phyloP scores from a whole-genome alignment of 2,329 filamentous ascomycete species.

The Dactylella cylindrospora region DNA sequence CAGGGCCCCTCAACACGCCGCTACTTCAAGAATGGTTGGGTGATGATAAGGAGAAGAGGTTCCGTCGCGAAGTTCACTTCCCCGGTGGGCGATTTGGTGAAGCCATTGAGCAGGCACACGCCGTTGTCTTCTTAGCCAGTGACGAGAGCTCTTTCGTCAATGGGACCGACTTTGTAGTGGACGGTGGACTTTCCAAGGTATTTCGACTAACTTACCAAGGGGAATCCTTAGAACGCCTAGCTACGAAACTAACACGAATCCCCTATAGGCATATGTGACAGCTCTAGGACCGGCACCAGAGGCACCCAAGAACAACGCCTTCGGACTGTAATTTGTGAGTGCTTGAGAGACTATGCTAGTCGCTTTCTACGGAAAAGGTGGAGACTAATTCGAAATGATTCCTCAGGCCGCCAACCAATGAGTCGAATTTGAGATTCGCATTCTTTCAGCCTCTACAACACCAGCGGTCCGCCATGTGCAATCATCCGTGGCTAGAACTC shows the following conservation, averaged over 20 bases:
- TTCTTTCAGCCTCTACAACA: no score
- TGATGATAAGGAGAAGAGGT: constrained; percentile 77
- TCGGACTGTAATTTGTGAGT: constrained; percentile 27
- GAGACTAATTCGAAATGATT: no score
- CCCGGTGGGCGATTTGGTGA: constrained; percentile 85
- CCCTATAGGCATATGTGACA: constrained; percentile 69
- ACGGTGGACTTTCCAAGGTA: constrained; percentile 88
- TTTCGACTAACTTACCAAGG: not conserved
- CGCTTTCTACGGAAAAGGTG: no score
- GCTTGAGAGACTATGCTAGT: no score
- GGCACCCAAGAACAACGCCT: constrained; percentile 64
- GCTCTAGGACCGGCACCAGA: constrained; percentile 61
- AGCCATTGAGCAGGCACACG: constrained; percentile 89
- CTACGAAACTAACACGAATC: constrained; percentile 22
- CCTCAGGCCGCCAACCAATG: no score
- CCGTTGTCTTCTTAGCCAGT: constrained; percentile 81
- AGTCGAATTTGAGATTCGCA: no score
- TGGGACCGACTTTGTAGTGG: constrained; percentile 87
- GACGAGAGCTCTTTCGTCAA: constrained; percentile 91
- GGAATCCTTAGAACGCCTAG: constrained; percentile 1
- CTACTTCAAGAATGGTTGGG: constrained; percentile 92
- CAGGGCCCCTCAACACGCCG: constrained; percentile 87
- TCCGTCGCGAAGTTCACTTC: constrained; percentile 84
- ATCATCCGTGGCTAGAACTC: no score
- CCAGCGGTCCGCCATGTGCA: no score